phyloP scores from a whole-genome alignment of 441 rosid genomes.

The Biscutella laevigata region DNA sequence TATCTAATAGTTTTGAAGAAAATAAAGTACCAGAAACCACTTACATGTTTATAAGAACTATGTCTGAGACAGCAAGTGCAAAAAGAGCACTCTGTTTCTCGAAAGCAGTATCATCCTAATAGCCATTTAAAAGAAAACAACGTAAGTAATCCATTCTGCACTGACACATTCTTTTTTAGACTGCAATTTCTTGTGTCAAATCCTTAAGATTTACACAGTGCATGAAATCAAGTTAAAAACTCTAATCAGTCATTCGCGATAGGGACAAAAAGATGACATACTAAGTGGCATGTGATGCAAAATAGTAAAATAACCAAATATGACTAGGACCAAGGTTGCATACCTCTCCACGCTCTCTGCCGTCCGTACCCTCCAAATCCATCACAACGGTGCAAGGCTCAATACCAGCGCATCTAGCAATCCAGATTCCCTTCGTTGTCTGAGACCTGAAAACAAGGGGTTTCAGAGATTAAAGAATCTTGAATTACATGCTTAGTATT shows the following conservation, averaged over 20 bases:
- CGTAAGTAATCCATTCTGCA: conserved; percentile 10
- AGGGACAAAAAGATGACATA: background rate
- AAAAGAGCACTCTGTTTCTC: conserved; percentile 99
- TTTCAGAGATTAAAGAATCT: conserved; percentile 5
- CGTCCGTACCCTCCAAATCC: conserved; percentile 99
- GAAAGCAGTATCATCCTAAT: conserved; percentile 95
- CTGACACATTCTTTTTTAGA: background rate
- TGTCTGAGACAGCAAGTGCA: conserved; percentile 97
- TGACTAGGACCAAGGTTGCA: background rate
- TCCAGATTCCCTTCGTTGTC: conserved; percentile 98
- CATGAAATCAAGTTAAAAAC: conserved; percentile 7
- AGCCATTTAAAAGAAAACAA: conserved; percentile 10
- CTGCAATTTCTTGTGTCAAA: background rate
- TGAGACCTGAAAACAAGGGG: conserved; percentile 59
- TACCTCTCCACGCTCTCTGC: conserved; percentile 99
- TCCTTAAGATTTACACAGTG: no score
- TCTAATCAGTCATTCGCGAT: background rate
- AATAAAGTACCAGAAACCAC: conserved; percentile 32
- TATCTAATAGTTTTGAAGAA: background rate
- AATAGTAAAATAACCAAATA: background rate
- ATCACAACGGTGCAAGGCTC: conserved; percentile 95
- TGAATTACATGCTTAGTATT: conserved; percentile 6
- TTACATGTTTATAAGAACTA: conserved; percentile 97
- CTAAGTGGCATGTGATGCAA: background rate
- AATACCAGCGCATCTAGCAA: conserved; percentile 82